These are phyloP conservation scores for Saccharomycopsis fermentans DNA, from an alignment of 805 yeast genomes.

Conservation along the genomic window DNA sequence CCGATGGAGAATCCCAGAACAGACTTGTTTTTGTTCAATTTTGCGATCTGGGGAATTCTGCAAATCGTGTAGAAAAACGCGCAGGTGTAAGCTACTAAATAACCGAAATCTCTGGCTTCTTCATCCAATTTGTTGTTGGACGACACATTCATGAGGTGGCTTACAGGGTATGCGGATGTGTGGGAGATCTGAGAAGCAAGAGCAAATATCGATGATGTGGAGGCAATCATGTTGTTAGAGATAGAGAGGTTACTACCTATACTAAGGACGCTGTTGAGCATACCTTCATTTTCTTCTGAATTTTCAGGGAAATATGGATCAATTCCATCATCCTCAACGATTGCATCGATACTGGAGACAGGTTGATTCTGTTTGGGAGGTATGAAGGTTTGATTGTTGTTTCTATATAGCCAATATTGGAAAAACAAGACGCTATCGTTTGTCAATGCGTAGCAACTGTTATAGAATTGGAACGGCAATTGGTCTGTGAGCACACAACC, in stretches of 20 bases:
- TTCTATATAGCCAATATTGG: constrained; percentile 63
- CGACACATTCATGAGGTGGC: not conserved
- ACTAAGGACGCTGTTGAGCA: constrained; percentile 7
- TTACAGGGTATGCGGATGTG: constrained; percentile 18
- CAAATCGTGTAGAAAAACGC: constrained; percentile 67
- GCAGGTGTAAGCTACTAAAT: constrained; percentile 64
- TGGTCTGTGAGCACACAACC: constrained; percentile 77
- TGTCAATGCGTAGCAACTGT: constrained; percentile 63
- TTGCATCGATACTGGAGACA: constrained; percentile 13
- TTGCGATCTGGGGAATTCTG: constrained; percentile 74
- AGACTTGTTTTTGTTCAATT: constrained; percentile 68
- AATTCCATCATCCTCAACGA: constrained; percentile 2
- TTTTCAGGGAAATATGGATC: constrained; percentile 1
- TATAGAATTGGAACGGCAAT: constrained; percentile 64
- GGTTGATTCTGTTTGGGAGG: constrained; percentile 26
- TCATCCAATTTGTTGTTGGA: not conserved
- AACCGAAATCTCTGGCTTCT: constrained; percentile 26
- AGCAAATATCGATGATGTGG: not conserved
- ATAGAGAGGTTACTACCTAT: constrained; percentile 1
- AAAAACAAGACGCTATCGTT: constrained; percentile 59
- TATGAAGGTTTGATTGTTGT: constrained; percentile 12
- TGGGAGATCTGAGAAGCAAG: constrained; percentile 23
- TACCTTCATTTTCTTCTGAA: constrained; percentile 7
- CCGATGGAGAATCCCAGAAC: constrained; percentile 77
- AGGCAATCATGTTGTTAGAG: not conserved